Conservation (phyloP, 305 asterid genomes). For the Rubia tinctorum region DNA sequence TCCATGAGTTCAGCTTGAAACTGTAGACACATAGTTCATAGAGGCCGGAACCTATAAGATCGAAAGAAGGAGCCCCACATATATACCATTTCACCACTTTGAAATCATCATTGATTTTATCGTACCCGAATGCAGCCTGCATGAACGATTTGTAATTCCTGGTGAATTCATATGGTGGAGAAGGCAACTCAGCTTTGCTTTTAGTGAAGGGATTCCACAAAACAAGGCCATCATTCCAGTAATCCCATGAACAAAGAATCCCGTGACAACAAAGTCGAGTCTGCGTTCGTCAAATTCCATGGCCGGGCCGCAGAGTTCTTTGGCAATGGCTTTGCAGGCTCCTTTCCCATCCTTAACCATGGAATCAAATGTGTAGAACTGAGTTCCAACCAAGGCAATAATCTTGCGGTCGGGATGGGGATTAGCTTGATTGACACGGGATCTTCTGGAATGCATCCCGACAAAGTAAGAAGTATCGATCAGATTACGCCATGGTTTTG, state of each 20-base stretch:
- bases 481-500: constrained; percentile 3
- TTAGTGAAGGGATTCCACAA: not conserved
- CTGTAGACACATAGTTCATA: not conserved
- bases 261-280: not conserved
- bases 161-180: not conserved
- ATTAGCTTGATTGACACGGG: not conserved
- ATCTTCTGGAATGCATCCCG: not conserved
- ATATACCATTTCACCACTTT: constrained; percentile 3
- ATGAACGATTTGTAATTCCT: not conserved
- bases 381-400: not conserved
- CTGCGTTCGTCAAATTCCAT: too few species aligned
- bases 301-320: not conserved
- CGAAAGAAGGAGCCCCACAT: not conserved
- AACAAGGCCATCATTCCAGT: not conserved
- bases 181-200: not conserved
- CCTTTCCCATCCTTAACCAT: not conserved
- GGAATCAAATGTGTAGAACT: not conserved
- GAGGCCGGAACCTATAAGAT: not conserved
- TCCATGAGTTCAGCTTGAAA: not conserved
- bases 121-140: not conserved
- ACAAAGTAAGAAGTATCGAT: not conserved
- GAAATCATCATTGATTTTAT: not conserved
- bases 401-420: not conserved
- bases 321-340: not conserved
- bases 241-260: not conserved